Base-by-base conservation (phyloP, 208 protist genomes). In the Leishmania tropica region DNA sequence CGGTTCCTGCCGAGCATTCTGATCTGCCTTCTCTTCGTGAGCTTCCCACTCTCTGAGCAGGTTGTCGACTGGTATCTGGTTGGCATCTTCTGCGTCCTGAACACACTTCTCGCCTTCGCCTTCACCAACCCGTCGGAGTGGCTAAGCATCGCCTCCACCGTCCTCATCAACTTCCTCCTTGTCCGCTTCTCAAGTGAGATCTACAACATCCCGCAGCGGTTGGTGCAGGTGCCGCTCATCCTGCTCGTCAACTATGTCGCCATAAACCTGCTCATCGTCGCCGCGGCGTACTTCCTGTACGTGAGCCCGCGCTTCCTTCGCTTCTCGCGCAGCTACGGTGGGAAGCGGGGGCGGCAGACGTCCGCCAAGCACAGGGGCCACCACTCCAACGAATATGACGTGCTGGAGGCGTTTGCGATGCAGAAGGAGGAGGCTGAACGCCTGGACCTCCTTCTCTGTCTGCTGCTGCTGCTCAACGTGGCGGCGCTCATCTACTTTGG, bases 21-120 rank as follows among this genome's bases (percentile, higher is more conserved):
- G 42, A 89, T 96, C 64, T 91, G 86, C 67, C 88, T 97, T 21
- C 54, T 97, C 11, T 96, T 96, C 62, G 78, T 96, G 15, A 96
- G 92, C 70, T 89, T 97, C 75, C 94, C 94, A 1, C 85, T 97
- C 31, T 94, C 92, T 0, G 93, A 96, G 56, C 86, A 80, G 54
- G 85, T 87, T 31, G 88, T 97, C 7, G 93, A 97, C 77, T 97
- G 94, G 93, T 73, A 85, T 37, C 60, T 96, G 1, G 94, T 96
- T 11, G 76, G 80, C 17, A 76, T 89, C 45, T 90, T 96, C 67
- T 73, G 83, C 67, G 72, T 85, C 3, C 67, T 94, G 21, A 97
- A 97, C 76, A 79, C 81, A 13, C 42, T 88, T 19, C 89, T 90
- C 68, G 87, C 84, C 7, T 37, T 88, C 54, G 78, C 90, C 42